Evolutionary conservation across 805 yeast species (phyloP), one percentile per base, ranked within the genome.

Genomic region (Kodamaea kaohsiungensis): DNA sequence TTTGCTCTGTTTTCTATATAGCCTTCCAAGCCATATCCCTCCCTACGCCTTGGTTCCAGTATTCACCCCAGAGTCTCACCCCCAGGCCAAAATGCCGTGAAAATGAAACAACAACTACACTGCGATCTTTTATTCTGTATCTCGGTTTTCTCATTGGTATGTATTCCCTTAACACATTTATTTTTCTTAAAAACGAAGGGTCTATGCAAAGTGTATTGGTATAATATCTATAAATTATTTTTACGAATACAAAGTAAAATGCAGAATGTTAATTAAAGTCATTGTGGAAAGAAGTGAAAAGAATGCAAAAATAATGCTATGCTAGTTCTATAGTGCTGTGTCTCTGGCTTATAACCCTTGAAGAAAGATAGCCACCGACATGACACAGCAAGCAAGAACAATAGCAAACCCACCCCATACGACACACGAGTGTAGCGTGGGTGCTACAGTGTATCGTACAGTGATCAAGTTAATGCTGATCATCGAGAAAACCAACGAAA

Each of bases 391-490:
- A n/a, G 53, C 50, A n/a, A 57, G 55, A 49, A 65, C 69, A 38
- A 65, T 58, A 2, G 59, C 45, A 43, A 66, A 61, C 2, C 67
- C 67, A 13, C 64, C 54, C 71, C 71, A 68, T 4, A 67, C 55
- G 42, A 67, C 53, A 27, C 61, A 53, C 8, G 62, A 46, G 53
- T 68, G 72, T 16, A 61, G 56, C 9, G 58, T 43, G 1, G 76
- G 75, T 2, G 72, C 61, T 1, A 59, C 58, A 25, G 61, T 56
- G 49, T 67, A 67, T 39, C 78, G 63, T 56, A 65, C 71, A 49
- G 67, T 66, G 53, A 63, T 65, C 43, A 76, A 60, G 56, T 69
- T 69, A 38, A 75, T 66, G 58, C 77, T 69, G 10, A 70, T 56
- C 63, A 73, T 58, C 52, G 76, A 66, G 53, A 72, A 67, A 7